Evolutionary conservation across 805 yeast genomes (phyloP).

Genomic region (Candida dendrica): DNA sequence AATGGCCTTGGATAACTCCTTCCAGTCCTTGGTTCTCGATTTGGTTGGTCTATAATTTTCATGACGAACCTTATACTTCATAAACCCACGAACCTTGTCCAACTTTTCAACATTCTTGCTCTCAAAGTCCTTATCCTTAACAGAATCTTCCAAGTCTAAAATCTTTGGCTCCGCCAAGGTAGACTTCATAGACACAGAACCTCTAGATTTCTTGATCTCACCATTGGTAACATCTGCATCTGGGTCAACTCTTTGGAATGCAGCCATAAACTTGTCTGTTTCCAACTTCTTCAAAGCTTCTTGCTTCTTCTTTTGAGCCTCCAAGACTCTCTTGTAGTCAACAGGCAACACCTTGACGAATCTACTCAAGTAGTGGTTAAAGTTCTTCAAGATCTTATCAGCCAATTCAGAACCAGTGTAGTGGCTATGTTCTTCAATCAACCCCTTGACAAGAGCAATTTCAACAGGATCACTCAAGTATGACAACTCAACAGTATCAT

Average conservation of each 20-base stretch:
- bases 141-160: conserved; percentile 83
- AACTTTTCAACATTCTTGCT: conserved; percentile 56
- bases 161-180: conserved; percentile 69
- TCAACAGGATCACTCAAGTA: conserved; percentile 79
- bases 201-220: conserved; percentile 45
- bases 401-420: conserved; percentile 92
- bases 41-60: conserved; percentile 79
- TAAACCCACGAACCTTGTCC: conserved; percentile 84
- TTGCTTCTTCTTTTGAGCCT: conserved; percentile 61
- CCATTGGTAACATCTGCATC: conserved; percentile 86
- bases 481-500: conserved; percentile 74
- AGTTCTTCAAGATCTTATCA: conserved; percentile 70
- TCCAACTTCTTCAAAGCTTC: conserved; percentile 52
- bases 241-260: conserved; percentile 68
- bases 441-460: conserved; percentile 87
- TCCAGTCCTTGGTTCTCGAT: conserved; percentile 83
- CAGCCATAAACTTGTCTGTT: conserved; percentile 56
- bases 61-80: conserved; percentile 84
- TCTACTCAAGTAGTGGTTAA: conserved; percentile 80
- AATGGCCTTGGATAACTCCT: conserved; percentile 75
- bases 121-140: conserved; percentile 60
- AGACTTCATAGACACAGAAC: conserved; percentile 22
- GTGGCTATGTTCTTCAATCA: conserved; percentile 91
- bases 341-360: conserved; percentile 90
- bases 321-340: conserved; percentile 87